Conservation (phyloP, 2,329 filamentous ascomycete species). For the Fusarium pseudoanthophilum region DNA sequence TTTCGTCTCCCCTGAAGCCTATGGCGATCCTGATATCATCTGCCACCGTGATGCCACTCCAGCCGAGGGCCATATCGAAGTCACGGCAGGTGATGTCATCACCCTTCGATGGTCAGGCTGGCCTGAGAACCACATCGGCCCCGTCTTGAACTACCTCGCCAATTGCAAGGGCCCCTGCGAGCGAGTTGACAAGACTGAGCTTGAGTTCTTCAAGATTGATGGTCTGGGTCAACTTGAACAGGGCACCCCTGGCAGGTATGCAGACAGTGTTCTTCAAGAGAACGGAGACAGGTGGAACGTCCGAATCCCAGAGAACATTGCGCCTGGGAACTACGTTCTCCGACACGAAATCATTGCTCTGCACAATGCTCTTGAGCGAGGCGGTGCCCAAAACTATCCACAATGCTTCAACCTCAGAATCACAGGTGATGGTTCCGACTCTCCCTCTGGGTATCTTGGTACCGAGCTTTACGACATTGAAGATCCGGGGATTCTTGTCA, state of each 20-base stretch:
- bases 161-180: slow-evolving; percentile 57
- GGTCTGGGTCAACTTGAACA: slow-evolving; percentile 53
- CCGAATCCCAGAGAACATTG: slow-evolving; percentile 59
- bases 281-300: slow-evolving; percentile 64
- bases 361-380: slow-evolving; percentile 55
- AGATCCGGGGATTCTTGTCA: slow-evolving; percentile 51
- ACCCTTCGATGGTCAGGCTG: slow-evolving; percentile 61
- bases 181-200: slow-evolving; percentile 53
- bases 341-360: slow-evolving; percentile 67
- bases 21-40: slow-evolving; percentile 57
- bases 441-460: slow-evolving; percentile 49
- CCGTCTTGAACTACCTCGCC: slow-evolving; percentile 59
- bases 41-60: slow-evolving; percentile 58
- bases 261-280: slow-evolving; percentile 57
- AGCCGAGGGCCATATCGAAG: slow-evolving; percentile 53
- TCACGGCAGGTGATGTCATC: slow-evolving; percentile 58
- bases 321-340: slow-evolving; percentile 64
- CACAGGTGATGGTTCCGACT: slow-evolving; percentile 52
- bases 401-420: slow-evolving; percentile 64
- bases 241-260: slow-evolving; percentile 52
- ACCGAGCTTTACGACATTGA: slow-evolving; percentile 51
- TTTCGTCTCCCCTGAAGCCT: slow-evolving; percentile 60
- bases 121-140: slow-evolving; percentile 61
- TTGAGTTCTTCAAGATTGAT: slow-evolving; percentile 61
- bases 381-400: slow-evolving; percentile 63